Conservation (phyloP, 352 stramenopile species). For the Phytophthora quininea region DNA sequence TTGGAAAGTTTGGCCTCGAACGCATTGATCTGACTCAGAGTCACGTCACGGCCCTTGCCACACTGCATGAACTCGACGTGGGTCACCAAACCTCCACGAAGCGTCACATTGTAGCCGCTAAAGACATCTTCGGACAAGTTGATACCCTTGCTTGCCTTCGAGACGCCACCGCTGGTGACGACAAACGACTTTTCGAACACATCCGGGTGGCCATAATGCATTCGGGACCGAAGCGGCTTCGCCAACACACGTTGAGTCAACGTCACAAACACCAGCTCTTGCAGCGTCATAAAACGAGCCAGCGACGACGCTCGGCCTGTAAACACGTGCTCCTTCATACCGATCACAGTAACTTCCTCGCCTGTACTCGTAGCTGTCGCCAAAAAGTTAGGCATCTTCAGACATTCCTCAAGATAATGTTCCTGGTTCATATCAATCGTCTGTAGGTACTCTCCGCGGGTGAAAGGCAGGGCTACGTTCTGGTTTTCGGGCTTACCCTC, state of each 20-base stretch:
- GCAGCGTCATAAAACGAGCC: slow-evolving; percentile 87
- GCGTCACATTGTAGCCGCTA: slow-evolving; percentile 84
- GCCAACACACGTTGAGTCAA: slow-evolving; percentile 85
- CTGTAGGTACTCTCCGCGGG: slow-evolving; percentile 85
- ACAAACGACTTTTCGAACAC: slow-evolving; percentile 90
- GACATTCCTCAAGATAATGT: slow-evolving; percentile 87
- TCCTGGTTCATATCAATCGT: slow-evolving; percentile 94
- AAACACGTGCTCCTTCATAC: slow-evolving; percentile 92
- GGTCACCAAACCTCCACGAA: slow-evolving; percentile 80
- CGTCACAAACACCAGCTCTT: slow-evolving; percentile 89
- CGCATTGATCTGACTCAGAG: slow-evolving; percentile 87
- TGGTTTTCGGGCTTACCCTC: slow-evolving; percentile 91
- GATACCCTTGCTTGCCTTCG: slow-evolving; percentile 89
- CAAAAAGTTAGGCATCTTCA: slow-evolving; percentile 91
- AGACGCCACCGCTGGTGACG: slow-evolving; percentile 83
- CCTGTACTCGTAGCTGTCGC: slow-evolving; percentile 58
- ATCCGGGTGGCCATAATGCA: slow-evolving; percentile 90
- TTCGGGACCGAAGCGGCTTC: slow-evolving; percentile 74
- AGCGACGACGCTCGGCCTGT: slow-evolving; percentile 86
- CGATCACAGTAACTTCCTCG: slow-evolving; percentile 84
- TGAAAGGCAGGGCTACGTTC: slow-evolving; percentile 88
- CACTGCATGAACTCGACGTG: slow-evolving; percentile 92
- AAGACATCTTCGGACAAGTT: slow-evolving; percentile 92
- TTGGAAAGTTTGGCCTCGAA: slow-evolving; percentile 91
- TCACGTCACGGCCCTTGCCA: slow-evolving; percentile 88